These are phyloP conservation scores for Jatropha podagrica DNA, from an alignment of 441 rosid genomes.

Conservation along the genomic window DNA sequence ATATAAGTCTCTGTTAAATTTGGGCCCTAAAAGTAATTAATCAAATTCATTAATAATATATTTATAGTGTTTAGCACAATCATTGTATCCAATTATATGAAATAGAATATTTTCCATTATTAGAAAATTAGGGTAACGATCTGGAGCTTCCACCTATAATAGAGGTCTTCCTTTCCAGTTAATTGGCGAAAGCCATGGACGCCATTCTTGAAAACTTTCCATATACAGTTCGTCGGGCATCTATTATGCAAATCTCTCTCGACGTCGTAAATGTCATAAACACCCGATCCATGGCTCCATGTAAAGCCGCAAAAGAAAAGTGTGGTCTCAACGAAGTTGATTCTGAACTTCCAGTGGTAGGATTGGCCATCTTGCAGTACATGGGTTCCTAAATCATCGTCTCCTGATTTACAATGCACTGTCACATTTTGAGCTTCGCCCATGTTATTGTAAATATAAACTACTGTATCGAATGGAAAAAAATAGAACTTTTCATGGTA, in stretches of 20 bases:
- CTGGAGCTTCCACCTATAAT: conserved; percentile 3
- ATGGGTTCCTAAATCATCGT: conserved; percentile 18
- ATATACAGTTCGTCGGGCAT: conserved; percentile 1
- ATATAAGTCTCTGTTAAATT: too few relatives aligned
- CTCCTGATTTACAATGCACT: conserved; percentile 14
- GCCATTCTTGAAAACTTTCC: conserved; percentile 6
- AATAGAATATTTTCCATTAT: too few relatives aligned
- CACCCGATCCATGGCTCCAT: conserved; percentile 3
- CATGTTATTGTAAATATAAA: background rate
- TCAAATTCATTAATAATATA: too few relatives aligned
- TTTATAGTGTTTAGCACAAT: too few relatives aligned
- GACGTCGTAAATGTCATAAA: conserved; percentile 10
- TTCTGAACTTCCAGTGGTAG: conserved; percentile 12
- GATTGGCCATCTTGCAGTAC: background rate
- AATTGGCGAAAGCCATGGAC: background rate
- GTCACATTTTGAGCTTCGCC: conserved; percentile 6
- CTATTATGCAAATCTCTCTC: conserved; percentile 14
- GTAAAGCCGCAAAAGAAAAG: conserved; percentile 25
- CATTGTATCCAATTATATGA: too few relatives aligned
- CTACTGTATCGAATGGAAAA: background rate
- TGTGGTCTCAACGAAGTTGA: conserved; percentile 2
- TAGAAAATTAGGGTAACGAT: too few relatives aligned
- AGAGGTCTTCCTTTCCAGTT: conserved; percentile 10
- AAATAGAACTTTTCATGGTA: too few relatives aligned
- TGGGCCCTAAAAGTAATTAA: too few relatives aligned